Conservation (phyloP, 2,329 filamentous ascomycete genomes). For the Tolypocladium nubicola region DNA sequence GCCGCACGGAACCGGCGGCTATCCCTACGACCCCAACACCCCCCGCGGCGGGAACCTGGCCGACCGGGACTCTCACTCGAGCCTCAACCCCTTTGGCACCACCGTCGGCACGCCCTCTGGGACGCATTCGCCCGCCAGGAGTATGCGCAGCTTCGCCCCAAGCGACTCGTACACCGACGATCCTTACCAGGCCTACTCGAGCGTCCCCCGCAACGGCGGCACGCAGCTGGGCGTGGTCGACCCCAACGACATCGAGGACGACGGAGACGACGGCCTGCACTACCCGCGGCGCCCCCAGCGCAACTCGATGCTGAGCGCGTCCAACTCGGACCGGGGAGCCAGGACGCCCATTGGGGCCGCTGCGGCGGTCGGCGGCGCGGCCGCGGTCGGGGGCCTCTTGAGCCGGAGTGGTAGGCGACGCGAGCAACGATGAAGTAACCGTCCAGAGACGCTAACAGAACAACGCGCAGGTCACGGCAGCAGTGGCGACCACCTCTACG, state of each 20-base stretch:
- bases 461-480: neutral
- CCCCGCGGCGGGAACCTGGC: constrained; percentile 3
- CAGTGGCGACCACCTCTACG: neutral
- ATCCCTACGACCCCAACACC: constrained; percentile 2
- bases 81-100: constrained; percentile 26
- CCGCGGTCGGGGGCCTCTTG: constrained; percentile 23
- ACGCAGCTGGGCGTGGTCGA: constrained; percentile 52
- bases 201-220: constrained; percentile 30
- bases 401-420: constrained; percentile 13
- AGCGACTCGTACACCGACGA: constrained; percentile 47
- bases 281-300: constrained; percentile 35
- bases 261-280: constrained; percentile 74
- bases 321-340: constrained; percentile 26
- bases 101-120: constrained; percentile 22
- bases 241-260: constrained; percentile 72
- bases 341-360: constrained; percentile 21
- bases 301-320: constrained; percentile 50
- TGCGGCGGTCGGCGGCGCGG: constrained; percentile 33
- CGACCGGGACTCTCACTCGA: constrained; percentile 32
- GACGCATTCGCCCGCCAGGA: constrained; percentile 35
- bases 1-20: constrained; percentile 8
- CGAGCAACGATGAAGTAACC: neutral
- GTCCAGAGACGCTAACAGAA: neutral
- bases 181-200: constrained; percentile 52
- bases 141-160: constrained; percentile 31